These are phyloP conservation scores for Aspergillus leporis DNA, from an alignment of 495 filamentous ascomycete species.

Conservation along the genomic window DNA sequence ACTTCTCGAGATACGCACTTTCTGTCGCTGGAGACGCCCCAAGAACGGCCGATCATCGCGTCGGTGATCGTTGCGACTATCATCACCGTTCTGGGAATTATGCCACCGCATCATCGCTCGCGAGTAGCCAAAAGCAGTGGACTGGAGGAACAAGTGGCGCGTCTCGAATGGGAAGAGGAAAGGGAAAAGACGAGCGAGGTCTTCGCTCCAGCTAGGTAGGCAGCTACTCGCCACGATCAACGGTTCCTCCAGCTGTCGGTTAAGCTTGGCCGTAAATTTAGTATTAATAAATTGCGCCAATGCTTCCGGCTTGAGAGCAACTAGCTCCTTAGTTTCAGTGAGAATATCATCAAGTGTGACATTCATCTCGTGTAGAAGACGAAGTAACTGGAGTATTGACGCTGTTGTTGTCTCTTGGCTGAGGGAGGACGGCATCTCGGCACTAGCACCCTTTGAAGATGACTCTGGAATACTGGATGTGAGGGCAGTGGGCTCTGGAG, in stretches of 20 bases:
- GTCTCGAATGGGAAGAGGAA: slow-evolving; percentile 99
- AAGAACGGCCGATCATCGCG: slow-evolving; percentile 90
- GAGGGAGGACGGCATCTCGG: slow-evolving; percentile 76
- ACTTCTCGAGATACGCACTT: slow-evolving; percentile 89
- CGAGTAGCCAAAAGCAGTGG: slow-evolving; percentile 97
- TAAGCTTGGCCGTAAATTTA: slow-evolving; percentile 98
- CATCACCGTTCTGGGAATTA: slow-evolving; percentile 79
- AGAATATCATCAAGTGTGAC: slow-evolving; percentile 95
- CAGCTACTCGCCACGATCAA: slow-evolving; percentile 97
- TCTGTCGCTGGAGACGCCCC: slow-evolving; percentile 92
- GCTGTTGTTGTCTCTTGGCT: slow-evolving; percentile 80
- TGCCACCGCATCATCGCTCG: slow-evolving; percentile 98
- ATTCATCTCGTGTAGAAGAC: slow-evolving; percentile 91
- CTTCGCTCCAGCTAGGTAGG: slow-evolving; percentile 94
- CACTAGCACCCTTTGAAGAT: slow-evolving; percentile 43
- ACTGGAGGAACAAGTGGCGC: slow-evolving; percentile 93
- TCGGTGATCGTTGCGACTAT: slow-evolving; percentile 74
- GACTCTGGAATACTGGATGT: slow-evolving; percentile 51
- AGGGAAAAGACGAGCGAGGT: slow-evolving; percentile 91
- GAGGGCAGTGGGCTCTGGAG: slow-evolving; percentile 71
- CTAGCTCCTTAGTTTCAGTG: slow-evolving; percentile 73
- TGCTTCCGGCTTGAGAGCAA: slow-evolving; percentile 77
- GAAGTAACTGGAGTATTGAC: slow-evolving; percentile 83
- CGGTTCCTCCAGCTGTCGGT: slow-evolving; percentile 96
- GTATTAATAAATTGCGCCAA: slow-evolving; percentile 97